phyloP scores from a whole-genome alignment of 2,329 filamentous ascomycete species.

The Hypoxylon sp. region DNA sequence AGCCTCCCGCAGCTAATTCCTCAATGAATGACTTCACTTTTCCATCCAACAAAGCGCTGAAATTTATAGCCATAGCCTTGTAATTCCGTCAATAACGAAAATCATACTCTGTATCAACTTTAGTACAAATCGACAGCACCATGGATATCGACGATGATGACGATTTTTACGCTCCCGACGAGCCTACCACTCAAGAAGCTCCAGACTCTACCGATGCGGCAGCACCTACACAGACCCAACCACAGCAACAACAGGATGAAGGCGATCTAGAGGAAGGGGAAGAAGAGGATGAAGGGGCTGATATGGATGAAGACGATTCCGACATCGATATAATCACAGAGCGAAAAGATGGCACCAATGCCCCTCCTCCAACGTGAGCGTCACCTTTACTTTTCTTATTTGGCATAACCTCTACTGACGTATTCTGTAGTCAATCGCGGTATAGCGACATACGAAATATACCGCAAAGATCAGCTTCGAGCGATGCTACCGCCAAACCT shows the following conservation, averaged over 20 bases:
- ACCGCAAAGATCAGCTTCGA: constrained; percentile 68
- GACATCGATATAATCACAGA: constrained; percentile 78
- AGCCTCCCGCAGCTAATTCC: neutral
- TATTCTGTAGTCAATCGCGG: constrained; percentile 63
- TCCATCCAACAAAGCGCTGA: neutral
- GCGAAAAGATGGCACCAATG: constrained; percentile 72
- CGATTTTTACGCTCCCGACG: constrained; percentile 74
- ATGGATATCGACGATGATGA: constrained; percentile 78
- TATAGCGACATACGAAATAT: constrained; percentile 76
- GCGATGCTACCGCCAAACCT: constrained; percentile 61
- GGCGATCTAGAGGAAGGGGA: constrained; percentile 73
- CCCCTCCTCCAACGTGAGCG: constrained; percentile 68
- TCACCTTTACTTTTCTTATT: neutral
- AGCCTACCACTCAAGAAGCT: constrained; percentile 57
- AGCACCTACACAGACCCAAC: constrained; percentile 11
- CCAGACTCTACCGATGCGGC: constrained; percentile 4
- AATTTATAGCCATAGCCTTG: neutral
- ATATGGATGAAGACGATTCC: constrained; percentile 71
- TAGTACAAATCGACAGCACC: constrained; percentile 42
- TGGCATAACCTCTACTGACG: constrained; percentile 19
- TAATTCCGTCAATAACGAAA: neutral
- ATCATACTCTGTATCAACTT: neutral
- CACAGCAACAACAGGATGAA: constrained; percentile 47
- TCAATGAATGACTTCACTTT: constrained; percentile 1
- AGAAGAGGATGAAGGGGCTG: constrained; percentile 71